Conservation (phyloP, 805 yeast genomes). For the Barnettozyma vustinii region DNA sequence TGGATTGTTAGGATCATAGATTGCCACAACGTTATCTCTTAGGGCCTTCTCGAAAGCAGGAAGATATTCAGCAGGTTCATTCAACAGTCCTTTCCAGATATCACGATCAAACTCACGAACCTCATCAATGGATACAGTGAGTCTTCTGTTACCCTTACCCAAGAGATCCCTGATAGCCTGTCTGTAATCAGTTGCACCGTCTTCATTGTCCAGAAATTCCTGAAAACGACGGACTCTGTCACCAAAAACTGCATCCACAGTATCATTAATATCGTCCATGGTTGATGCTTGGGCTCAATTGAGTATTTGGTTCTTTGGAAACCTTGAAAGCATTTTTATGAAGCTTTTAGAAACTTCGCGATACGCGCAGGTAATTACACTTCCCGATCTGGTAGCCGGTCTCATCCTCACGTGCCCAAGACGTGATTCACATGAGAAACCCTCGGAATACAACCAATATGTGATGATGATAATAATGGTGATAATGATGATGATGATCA, state of each 20-base stretch:
- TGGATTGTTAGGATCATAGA: conserved; percentile 58
- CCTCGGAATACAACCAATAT: neutral
- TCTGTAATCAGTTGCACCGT: conserved; percentile 54
- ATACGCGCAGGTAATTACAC: conserved; percentile 4
- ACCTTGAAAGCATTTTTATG: neutral
- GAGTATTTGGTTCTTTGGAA: neutral
- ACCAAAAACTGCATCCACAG: conserved; percentile 47
- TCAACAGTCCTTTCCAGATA: conserved; percentile 71
- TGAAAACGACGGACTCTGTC: conserved; percentile 87
- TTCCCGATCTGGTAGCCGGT: conserved; percentile 5
- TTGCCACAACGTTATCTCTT: conserved; percentile 68
- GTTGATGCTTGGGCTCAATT: neutral
- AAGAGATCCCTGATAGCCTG: conserved; percentile 72
- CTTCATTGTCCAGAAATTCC: conserved; percentile 69
- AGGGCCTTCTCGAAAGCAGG: conserved; percentile 90
- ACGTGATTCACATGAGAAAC: neutral
- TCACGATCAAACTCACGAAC: conserved; percentile 75
- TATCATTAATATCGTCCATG: conserved; percentile 24
- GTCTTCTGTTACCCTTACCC: conserved; percentile 55
- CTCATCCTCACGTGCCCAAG: neutral
- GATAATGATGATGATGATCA: no score
- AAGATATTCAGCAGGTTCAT: conserved; percentile 73
- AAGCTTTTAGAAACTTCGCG: no score
- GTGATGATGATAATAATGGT: neutral
- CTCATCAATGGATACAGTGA: conserved; percentile 79